Base-by-base conservation (phyloP, 139 green algal species). In the Yamagishiella unicocca region DNA sequence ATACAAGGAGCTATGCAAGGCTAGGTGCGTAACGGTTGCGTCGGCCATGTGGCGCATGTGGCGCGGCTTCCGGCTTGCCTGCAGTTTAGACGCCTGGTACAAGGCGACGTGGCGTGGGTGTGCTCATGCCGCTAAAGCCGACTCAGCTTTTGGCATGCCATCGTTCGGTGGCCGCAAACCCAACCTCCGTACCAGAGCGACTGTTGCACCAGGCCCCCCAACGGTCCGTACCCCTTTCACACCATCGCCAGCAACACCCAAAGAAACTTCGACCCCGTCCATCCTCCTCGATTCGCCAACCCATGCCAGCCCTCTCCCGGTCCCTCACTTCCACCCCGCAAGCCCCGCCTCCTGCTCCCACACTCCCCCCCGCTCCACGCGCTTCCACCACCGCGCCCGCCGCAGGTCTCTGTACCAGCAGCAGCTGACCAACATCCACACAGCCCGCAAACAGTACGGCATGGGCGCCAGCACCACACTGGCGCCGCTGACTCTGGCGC, bases 401-500 rank as follows among this genome's bases (percentile, higher is more conserved):
- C n/a, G 33, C 74, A 90, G 87, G 80, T 19, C 84, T 2, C 55
- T 84, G 24, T 90, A 90, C 80, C 67, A 90, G 70, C 40, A 79
- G 24, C 87, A 90, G 37, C 87, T 90, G 4, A 80, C 25, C 79
- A 84, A 84, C 79, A 90, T 90, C 42, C 42, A 90, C 35, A 80
- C 55, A 19, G 64, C 79, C 7, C 79, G 87, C 4, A 68, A 70
- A 24, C 40, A 53, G 58, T 8, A 83, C 0, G 58, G 33, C 55
- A 61, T 90, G 68, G 29, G 53, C 68, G 61, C 14, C 43, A 37
- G 35, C 25, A 14, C 31, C 31, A 55, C 31, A 3, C 37, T 73
- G 17, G 12, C 31, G 78, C 43, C 31, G 12, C 33, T 46, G 75
- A 50, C 75, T 9, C 29, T 9, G n/a, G n/a, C n/a, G n/a, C n/a